phyloP scores from a whole-genome alignment of 2,329 filamentous ascomycete species.

The Sarocladiaceae sp. region DNA sequence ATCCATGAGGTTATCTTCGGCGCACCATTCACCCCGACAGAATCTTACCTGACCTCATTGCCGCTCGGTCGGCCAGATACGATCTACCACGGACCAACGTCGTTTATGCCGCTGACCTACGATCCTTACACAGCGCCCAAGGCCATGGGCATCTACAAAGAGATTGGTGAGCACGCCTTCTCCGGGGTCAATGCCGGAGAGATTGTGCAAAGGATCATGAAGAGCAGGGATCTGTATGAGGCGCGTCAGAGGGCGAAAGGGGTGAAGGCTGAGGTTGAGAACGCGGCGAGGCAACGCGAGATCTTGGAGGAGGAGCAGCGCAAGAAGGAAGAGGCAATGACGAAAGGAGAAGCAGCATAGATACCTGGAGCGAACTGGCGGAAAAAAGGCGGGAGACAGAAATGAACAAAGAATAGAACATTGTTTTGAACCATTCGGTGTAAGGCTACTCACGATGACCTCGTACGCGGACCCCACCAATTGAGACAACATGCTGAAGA shows the following conservation, averaged over 20 bases:
- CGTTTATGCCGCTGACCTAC: slow-evolving; percentile 77
- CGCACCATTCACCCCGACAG: slow-evolving; percentile 82
- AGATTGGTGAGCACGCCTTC: slow-evolving; percentile 75
- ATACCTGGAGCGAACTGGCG: too few relatives aligned
- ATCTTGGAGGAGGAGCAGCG: slow-evolving; percentile 56
- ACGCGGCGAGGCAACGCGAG: slow-evolving; percentile 58
- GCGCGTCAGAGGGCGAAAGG: slow-evolving; percentile 88
- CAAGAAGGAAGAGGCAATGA: slow-evolving; percentile 38
- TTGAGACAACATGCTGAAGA: too few relatives aligned
- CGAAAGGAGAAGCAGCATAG: background rate
- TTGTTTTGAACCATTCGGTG: too few relatives aligned
- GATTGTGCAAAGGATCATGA: slow-evolving; percentile 88
- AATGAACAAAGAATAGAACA: too few relatives aligned
- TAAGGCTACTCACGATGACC: too few relatives aligned
- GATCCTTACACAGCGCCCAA: slow-evolving; percentile 81
- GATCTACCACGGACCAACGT: slow-evolving; percentile 94
- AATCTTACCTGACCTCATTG: slow-evolving; percentile 68
- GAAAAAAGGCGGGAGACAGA: too few relatives aligned
- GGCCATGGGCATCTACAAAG: slow-evolving; percentile 75
- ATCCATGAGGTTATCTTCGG: slow-evolving; percentile 85
- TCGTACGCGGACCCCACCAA: too few relatives aligned
- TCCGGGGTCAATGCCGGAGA: slow-evolving; percentile 85
- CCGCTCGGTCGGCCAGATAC: slow-evolving; percentile 71
- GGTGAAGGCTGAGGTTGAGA: slow-evolving; percentile 76
- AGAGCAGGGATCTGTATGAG: slow-evolving; percentile 82